Conservation (phyloP, 1,284 basidiomycete species). For the Pseudozyma sp. region DNA sequence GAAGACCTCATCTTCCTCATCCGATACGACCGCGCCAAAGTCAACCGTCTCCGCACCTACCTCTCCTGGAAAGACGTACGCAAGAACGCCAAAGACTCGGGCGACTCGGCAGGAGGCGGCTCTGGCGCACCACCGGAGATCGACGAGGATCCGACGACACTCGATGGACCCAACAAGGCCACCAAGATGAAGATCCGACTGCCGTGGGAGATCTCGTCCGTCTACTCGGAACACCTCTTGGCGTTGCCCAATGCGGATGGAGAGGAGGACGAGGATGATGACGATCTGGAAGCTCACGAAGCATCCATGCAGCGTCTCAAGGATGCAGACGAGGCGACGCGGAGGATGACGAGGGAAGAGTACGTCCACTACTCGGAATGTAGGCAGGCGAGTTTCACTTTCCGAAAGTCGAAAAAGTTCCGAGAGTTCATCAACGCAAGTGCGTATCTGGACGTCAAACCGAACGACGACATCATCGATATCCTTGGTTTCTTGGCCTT, state of each 20-base stretch:
- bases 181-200: conserved; percentile 94
- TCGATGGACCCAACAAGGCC: conserved; percentile 75
- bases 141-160: conserved; percentile 30
- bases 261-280: conserved; percentile 86
- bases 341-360: conserved; percentile 95
- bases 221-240: conserved; percentile 75
- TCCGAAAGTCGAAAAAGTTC: conserved; percentile 88
- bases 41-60: conserved; percentile 91
- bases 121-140: conserved; percentile 37
- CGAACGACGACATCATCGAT: conserved; percentile 94
- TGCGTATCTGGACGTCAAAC: conserved; percentile 85
- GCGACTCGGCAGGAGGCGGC: conserved; percentile 75
- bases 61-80: conserved; percentile 98
- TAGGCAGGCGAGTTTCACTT: conserved; percentile 95
- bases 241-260: conserved; percentile 81
- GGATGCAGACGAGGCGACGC: conserved; percentile 91
- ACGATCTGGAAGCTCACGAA: conserved; percentile 94
- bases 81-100: conserved; percentile 86
- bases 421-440: conserved; percentile 94
- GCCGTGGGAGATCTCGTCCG: conserved; percentile 93
- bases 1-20: conserved; percentile 98
- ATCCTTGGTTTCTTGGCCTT: conserved; percentile 96
- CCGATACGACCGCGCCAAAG: conserved; percentile 91
- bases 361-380: conserved; percentile 98
- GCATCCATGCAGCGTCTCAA: conserved; percentile 84